Percentiles rank a stretch among this genome's conserved stretches.
These are phyloP conservation scores for Torulaspora quercuum DNA, from an alignment of 805 yeast species.

Conservation along the genomic window DNA sequence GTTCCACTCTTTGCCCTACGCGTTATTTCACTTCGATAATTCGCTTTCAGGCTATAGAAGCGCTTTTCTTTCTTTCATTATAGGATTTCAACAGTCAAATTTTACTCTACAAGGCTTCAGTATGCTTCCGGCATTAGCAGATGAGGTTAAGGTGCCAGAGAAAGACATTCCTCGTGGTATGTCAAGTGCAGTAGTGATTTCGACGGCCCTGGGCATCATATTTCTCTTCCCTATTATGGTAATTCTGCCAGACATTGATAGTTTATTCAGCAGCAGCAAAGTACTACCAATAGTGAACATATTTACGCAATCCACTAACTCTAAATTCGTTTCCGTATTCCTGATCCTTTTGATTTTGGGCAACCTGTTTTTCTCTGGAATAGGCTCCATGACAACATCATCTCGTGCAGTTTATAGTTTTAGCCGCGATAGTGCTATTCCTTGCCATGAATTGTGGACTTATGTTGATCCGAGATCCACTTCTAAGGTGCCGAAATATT, in stretches of 20 bases:
- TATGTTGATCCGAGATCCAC: slow-evolving; percentile 55
- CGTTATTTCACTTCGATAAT: slow-evolving; percentile 66
- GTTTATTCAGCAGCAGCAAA: slow-evolving; percentile 55
- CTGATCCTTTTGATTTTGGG: slow-evolving; percentile 64
- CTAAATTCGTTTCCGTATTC: slow-evolving; percentile 64
- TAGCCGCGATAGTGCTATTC: slow-evolving; percentile 80
- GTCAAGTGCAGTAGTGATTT: slow-evolving; percentile 57
- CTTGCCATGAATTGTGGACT: slow-evolving; percentile 61
- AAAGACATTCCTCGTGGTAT: slow-evolving; percentile 72
- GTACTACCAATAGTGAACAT: slow-evolving; percentile 77
- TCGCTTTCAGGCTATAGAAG: slow-evolving; percentile 71
- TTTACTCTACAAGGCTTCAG: slow-evolving; percentile 83
- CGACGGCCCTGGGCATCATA: slow-evolving; percentile 65
- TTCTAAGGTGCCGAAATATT: slow-evolving; percentile 65
- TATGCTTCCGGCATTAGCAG: slow-evolving; percentile 75
- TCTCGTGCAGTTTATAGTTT: slow-evolving; percentile 79
- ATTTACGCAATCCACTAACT: slow-evolving; percentile 66
- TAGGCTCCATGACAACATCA: slow-evolving; percentile 76
- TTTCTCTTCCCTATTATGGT: slow-evolving; percentile 69
- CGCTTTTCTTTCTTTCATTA: slow-evolving; percentile 61
- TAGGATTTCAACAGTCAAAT: slow-evolving; percentile 75
- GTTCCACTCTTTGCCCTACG: slow-evolving; percentile 56
- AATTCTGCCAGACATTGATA: slow-evolving; percentile 63
- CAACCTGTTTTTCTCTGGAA: slow-evolving; percentile 69
- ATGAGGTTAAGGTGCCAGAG: slow-evolving; percentile 76